Evolutionary conservation across 2,329 filamentous ascomycete species (phyloP).

Genomic region (Ascochyta viciae-villosae): DNA sequence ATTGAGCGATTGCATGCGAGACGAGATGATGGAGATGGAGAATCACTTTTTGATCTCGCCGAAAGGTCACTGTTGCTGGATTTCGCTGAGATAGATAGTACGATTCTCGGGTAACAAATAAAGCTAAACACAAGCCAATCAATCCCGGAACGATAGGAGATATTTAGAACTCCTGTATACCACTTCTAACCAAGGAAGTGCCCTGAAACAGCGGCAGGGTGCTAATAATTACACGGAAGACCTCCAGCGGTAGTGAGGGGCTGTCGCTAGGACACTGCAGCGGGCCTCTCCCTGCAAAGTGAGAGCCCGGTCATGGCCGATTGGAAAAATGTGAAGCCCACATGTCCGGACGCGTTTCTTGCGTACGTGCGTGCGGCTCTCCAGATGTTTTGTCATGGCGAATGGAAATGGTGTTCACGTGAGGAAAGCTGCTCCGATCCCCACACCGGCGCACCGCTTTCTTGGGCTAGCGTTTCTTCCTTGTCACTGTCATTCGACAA

Average conservation of each 20-base stretch:
- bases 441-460: background rate
- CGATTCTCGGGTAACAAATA: no score
- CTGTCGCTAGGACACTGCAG: no score
- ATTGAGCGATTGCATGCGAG: slow-evolving; percentile 33
- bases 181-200: no score
- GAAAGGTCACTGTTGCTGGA: slow-evolving; percentile 50
- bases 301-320: background rate
- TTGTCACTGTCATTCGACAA: slow-evolving; percentile 6
- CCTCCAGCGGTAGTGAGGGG: no score
- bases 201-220: no score
- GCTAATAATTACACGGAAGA: no score
- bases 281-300: no score
- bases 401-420: slow-evolving; percentile 3
- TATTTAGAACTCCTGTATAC: no score
- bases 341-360: background rate
- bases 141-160: no score
- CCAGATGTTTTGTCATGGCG: slow-evolving; percentile 10
- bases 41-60: slow-evolving; percentile 52
- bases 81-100: slow-evolving; percentile 24
- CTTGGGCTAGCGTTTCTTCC: background rate
- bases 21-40: slow-evolving; percentile 50
- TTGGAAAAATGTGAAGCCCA: background rate
- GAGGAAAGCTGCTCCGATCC: slow-evolving; percentile 8
- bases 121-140: no score
- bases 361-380: background rate